A percentile compares a stretch with the other conserved stretches of the same genome.
These are phyloP conservation scores for Colletotrichum tamarilloi DNA, from an alignment of 2,329 filamentous ascomycete genomes.

Conservation along the genomic window DNA sequence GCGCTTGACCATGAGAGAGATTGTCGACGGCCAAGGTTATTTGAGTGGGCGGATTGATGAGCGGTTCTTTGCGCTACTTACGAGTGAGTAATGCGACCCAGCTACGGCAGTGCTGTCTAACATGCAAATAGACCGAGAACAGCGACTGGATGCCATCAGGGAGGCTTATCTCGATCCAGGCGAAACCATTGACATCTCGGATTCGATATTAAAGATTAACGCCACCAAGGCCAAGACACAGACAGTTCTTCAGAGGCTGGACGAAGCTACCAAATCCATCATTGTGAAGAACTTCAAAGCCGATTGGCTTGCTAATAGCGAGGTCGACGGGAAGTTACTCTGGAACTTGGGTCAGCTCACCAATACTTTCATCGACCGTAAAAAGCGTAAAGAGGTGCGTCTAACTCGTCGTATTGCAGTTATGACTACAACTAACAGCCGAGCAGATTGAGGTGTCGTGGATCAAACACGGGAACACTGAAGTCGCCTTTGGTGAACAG, in stretches of 20 bases:
- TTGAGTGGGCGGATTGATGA: conserved; percentile 50
- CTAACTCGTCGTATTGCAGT: background rate
- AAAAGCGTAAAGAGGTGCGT: background rate
- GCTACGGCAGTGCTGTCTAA: background rate
- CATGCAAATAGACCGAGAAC: conserved; percentile 4
- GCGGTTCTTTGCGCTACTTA: background rate
- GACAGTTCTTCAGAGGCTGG: conserved; percentile 44
- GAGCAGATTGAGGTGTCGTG: conserved; percentile 37
- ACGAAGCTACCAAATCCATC: conserved; percentile 12
- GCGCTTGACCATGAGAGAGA: conserved; percentile 60
- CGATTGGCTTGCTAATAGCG: conserved; percentile 39
- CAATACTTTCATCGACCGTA: conserved; percentile 38
- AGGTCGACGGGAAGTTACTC: conserved; percentile 42
- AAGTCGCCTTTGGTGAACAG: background rate
- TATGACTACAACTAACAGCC: background rate
- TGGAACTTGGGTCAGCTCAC: conserved; percentile 52
- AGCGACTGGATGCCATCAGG: conserved; percentile 41
- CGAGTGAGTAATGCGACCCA: conserved; percentile 14
- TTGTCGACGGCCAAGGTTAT: conserved; percentile 55
- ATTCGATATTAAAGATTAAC: conserved; percentile 47
- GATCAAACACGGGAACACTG: background rate
- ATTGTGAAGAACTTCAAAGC: conserved; percentile 40
- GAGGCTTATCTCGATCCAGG: conserved; percentile 34
- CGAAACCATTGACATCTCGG: conserved; percentile 50
- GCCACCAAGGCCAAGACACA: conserved; percentile 50